Evolutionary conservation across 1,284 basidiomycete species (phyloP).

Genomic region (Blastosporella zonata): DNA sequence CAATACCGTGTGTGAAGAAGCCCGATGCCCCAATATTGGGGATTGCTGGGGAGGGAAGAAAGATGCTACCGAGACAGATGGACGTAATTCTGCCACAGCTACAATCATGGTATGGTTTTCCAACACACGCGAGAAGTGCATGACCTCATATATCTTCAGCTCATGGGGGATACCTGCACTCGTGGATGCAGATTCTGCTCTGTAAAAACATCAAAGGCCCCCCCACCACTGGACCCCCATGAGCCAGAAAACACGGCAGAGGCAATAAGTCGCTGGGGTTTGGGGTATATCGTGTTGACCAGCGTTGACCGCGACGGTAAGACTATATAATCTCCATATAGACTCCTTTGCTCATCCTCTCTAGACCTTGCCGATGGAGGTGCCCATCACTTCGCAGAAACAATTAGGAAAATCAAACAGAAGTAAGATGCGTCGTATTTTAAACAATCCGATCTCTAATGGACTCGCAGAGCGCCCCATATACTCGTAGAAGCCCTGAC

Average conservation of each 20-base stretch:
- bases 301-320: conserved; percentile 95
- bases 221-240: conserved; percentile 91
- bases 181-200: conserved; percentile 98
- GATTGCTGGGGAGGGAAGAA: conserved; percentile 97
- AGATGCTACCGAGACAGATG: conserved; percentile 68
- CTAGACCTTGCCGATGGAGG: conserved; percentile 92
- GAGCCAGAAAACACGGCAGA: conserved; percentile 99
- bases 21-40: conserved; percentile 97
- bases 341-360: background rate
- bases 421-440: conserved; percentile 52
- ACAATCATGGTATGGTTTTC: conserved; percentile 86
- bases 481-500: conserved; percentile 97
- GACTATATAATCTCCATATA: conserved; percentile 21
- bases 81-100: conserved; percentile 88
- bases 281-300: conserved; percentile 98
- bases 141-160: conserved; percentile 40
- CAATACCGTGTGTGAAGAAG: conserved; percentile 98
- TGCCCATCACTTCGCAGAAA: conserved; percentile 90
- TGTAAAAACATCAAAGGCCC: conserved; percentile 89
- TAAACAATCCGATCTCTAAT: background rate
- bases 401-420: conserved; percentile 93
- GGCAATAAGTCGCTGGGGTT: conserved; percentile 96
- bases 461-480: conserved; percentile 70
- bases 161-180: conserved; percentile 99
- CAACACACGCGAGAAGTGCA: background rate